Evolutionary conservation across 2,329 filamentous ascomycete species (phyloP).

Genomic region (Colletotrichum tofieldiae): DNA sequence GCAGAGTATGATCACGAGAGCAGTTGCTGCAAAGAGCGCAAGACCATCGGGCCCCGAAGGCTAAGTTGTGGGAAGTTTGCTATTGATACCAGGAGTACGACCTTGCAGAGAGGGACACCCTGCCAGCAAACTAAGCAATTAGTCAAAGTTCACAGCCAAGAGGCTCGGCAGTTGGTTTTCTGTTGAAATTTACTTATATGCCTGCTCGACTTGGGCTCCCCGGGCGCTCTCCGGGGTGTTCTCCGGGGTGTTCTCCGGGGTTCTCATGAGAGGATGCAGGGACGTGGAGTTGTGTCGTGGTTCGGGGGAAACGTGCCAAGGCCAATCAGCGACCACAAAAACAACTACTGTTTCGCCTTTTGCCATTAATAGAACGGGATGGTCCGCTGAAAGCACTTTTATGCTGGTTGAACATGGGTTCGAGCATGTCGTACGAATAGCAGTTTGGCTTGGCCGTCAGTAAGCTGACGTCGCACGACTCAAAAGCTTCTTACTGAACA

Average conservation of each 20-base stretch:
- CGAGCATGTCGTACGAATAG: not conserved
- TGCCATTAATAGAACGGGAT: slow-evolving; percentile 14
- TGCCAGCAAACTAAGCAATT: not conserved
- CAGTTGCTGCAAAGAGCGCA: not conserved
- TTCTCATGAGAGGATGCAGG: not conserved
- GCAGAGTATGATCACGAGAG: not conserved
- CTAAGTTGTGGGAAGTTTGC: not conserved
- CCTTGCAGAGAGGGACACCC: not conserved
- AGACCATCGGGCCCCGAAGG: not conserved
- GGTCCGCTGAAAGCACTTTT: not conserved
- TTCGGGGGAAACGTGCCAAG: not conserved
- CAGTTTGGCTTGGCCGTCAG: not conserved
- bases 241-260: not conserved
- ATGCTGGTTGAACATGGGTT: not conserved
- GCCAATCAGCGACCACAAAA: not conserved
- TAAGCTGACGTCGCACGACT: not conserved
- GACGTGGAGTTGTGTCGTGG: not conserved
- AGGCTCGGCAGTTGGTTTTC: not conserved
- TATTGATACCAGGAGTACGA: not conserved
- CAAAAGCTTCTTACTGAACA: not conserved
- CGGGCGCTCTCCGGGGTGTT: no score
- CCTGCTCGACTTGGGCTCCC: not conserved
- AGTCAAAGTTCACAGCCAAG: not conserved
- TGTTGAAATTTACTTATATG: not conserved
- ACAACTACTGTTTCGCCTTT: slow-evolving; percentile 2